Percentiles rank a stretch among this genome's conserved stretches.
These are phyloP conservation scores for Candida albicans DNA, from an alignment of 1,139 yeast genomes.

Conservation along the genomic window DNA sequence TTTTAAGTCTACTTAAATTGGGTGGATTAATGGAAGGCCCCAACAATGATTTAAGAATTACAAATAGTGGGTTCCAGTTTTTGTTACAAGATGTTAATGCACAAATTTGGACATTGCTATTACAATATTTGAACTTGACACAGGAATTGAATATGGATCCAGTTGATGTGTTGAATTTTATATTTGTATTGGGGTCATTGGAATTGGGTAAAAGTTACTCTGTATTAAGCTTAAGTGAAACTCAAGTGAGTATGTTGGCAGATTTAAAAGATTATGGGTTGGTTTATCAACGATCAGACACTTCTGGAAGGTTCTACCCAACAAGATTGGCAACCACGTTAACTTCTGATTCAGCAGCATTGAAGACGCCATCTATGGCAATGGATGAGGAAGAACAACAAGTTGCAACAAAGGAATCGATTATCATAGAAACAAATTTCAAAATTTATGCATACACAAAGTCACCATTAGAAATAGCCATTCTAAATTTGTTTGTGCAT, in stretches of 20 bases:
- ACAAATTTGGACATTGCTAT: slow-evolving; percentile 88
- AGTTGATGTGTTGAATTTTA: slow-evolving; percentile 90
- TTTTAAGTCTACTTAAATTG: slow-evolving; percentile 61
- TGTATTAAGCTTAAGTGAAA: slow-evolving; percentile 66
- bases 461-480: slow-evolving; percentile 93
- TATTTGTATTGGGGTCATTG: slow-evolving; percentile 88
- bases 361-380: slow-evolving; percentile 69
- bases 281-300: slow-evolving; percentile 71
- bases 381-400: slow-evolving; percentile 57
- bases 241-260: slow-evolving; percentile 83
- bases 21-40: slow-evolving; percentile 82
- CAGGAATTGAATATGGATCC: slow-evolving; percentile 90
- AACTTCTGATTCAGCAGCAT: slow-evolving; percentile 76
- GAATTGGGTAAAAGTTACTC: slow-evolving; percentile 89
- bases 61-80: slow-evolving; percentile 92
- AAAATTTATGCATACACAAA: slow-evolving; percentile 91
- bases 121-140: slow-evolving; percentile 84
- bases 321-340: slow-evolving; percentile 88
- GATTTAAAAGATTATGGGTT: slow-evolving; percentile 91
- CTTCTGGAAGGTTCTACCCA: slow-evolving; percentile 75
- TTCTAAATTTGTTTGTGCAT: slow-evolving; percentile 82
- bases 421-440: slow-evolving; percentile 91
- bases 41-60: slow-evolving; percentile 58
- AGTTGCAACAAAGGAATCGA: slow-evolving; percentile 53
- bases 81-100: slow-evolving; percentile 88